Evolutionary conservation across 2,329 filamentous ascomycete genomes (phyloP).

Genomic region (Stachybotrys chartarum): DNA sequence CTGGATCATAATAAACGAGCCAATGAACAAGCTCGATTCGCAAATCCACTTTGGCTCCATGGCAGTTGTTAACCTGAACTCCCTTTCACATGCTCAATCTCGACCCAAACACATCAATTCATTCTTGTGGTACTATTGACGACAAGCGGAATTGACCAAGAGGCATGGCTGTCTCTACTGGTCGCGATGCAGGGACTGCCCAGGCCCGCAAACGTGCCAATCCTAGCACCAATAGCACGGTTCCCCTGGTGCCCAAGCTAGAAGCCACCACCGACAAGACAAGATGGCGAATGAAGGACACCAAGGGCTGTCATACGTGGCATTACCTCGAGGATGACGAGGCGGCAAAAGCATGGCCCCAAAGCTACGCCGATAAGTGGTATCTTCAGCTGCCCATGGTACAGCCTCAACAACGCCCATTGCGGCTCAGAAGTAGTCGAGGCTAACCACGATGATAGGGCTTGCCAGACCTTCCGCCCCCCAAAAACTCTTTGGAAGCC

Average conservation of each 20-base stretch:
- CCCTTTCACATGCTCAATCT: not conserved
- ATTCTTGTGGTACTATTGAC: not conserved
- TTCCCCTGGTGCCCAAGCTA: constrained; percentile 30
- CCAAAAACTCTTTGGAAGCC: constrained; percentile 67
- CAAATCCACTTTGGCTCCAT: not conserved
- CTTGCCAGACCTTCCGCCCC: constrained; percentile 62
- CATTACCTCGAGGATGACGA: constrained; percentile 76
- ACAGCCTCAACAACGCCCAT: constrained; percentile 7
- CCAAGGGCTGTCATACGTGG: constrained; percentile 86
- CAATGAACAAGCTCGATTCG: not conserved
- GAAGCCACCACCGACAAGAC: constrained; percentile 65
- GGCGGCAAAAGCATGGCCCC: constrained; percentile 70
- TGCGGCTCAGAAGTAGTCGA: not conserved
- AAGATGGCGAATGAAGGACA: constrained; percentile 78
- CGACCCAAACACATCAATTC: too few relatives aligned
- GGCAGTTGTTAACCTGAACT: not conserved
- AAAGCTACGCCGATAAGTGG: constrained; percentile 84
- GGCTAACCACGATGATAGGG: constrained; percentile 40
- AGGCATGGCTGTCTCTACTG: not conserved
- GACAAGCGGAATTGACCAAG: not conserved
- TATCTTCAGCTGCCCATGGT: constrained; percentile 76
- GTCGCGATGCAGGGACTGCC: not conserved
- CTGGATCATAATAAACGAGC: not conserved
- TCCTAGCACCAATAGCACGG: not conserved
- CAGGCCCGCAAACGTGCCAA: not conserved